A percentile compares a stretch with the other conserved stretches of the same genome.
These are phyloP conservation scores for Penicillium alfredii DNA, from an alignment of 495 filamentous ascomycete genomes.

Conservation along the genomic window DNA sequence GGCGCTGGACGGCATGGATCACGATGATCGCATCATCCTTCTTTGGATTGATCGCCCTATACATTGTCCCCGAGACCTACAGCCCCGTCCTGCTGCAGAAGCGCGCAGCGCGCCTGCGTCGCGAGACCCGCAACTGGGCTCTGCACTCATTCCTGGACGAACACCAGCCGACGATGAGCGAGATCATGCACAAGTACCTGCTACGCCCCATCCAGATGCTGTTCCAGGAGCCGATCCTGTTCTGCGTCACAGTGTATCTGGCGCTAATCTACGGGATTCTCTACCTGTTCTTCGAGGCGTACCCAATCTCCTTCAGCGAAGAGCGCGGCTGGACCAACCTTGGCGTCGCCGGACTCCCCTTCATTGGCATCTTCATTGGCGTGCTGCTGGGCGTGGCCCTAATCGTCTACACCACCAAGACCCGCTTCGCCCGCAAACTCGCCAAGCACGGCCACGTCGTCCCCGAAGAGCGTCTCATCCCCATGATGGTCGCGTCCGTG, in stretches of 20 bases:
- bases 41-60: constrained; percentile 42
- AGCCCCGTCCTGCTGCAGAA: constrained; percentile 48
- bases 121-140: constrained; percentile 56
- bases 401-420: constrained; percentile 47
- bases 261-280: constrained; percentile 55
- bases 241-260: constrained; percentile 46
- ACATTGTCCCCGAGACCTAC: constrained; percentile 59
- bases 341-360: constrained; percentile 51
- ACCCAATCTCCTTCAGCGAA: constrained; percentile 51
- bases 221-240: constrained; percentile 53
- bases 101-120: constrained; percentile 51
- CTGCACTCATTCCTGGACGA: constrained; percentile 55
- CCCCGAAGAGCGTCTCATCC: constrained; percentile 54
- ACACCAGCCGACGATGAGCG: constrained; percentile 38
- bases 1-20: constrained; percentile 63
- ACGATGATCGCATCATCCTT: constrained; percentile 50
- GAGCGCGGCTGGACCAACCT: constrained; percentile 44
- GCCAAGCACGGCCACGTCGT: constrained; percentile 43
- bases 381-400: constrained; percentile 43
- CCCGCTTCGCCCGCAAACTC: constrained; percentile 46
- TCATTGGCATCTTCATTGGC: constrained; percentile 54
- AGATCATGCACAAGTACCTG: constrained; percentile 48
- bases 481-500: constrained; percentile 51
- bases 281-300: constrained; percentile 59
- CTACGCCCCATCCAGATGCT: constrained; percentile 57